A percentile compares a stretch with the other conserved stretches of the same genome.
Evolutionary conservation across 768 basidiomycete species (phyloP).

Genomic region (Leucocoprinus sp.): DNA sequence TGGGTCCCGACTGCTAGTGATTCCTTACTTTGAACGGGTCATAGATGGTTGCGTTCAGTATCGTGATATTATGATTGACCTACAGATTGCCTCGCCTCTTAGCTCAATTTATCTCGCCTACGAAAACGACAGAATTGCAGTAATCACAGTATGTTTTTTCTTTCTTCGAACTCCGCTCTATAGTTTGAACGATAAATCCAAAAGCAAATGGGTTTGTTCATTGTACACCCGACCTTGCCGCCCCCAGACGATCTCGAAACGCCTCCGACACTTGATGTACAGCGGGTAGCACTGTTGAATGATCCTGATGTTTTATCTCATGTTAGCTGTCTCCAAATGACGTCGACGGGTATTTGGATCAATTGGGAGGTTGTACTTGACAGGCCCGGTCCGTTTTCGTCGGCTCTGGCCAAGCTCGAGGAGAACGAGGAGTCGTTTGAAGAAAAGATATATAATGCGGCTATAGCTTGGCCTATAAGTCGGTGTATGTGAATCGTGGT

Average conservation of each 20-base stretch:
- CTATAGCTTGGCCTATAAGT: no score
- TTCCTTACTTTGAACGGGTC: constrained; percentile 34
- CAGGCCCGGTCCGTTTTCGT: background rate
- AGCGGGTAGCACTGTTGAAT: constrained; percentile 19
- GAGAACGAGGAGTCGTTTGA: background rate
- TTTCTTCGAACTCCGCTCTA: background rate
- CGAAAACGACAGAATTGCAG: constrained; percentile 32
- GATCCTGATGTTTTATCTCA: constrained; percentile 20
- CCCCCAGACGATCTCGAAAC: background rate
- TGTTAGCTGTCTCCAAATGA: constrained; percentile 49
- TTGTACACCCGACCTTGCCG: constrained; percentile 15
- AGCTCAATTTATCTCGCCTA: constrained; percentile 42
- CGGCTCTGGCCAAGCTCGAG: background rate
- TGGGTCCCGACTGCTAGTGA: constrained; percentile 32
- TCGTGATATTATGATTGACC: constrained; percentile 27
- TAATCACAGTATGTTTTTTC: constrained; percentile 35
- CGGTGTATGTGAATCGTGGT: no score
- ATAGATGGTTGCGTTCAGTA: constrained; percentile 17
- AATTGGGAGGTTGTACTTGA: constrained; percentile 28
- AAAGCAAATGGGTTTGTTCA: constrained; percentile 20
- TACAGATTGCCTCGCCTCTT: constrained; percentile 31
- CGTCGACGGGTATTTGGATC: constrained; percentile 42
- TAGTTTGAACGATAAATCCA: constrained; percentile 6
- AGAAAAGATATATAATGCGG: no score
- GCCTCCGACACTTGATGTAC: constrained; percentile 9